Conservation (phyloP, 148 eudicot species). For the Cornus florida region DNA sequence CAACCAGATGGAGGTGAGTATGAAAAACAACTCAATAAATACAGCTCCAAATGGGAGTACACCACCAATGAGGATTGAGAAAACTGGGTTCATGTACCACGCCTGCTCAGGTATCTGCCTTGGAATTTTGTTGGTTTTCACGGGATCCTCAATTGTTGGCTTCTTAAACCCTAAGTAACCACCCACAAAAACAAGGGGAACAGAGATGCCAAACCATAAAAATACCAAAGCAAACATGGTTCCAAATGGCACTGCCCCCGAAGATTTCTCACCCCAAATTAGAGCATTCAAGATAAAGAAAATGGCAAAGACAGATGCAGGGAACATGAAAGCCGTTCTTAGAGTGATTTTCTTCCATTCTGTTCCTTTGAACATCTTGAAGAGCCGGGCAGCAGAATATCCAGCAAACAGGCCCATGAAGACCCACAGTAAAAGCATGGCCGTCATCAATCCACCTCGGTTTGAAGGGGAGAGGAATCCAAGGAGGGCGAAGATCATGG, state of each 20-base stretch:
- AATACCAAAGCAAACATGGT: conserved; percentile 59
- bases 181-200: conserved; percentile 57
- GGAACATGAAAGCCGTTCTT: conserved; percentile 49
- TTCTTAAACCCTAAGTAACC: conserved; percentile 45
- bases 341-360: conserved; percentile 55
- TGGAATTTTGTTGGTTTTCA: conserved; percentile 53
- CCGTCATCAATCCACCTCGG: conserved; percentile 60
- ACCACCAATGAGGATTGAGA: conserved; percentile 53
- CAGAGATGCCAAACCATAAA: conserved; percentile 55
- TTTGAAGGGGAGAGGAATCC: conserved; percentile 60
- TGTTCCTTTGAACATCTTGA: conserved; percentile 53
- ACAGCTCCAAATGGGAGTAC: conserved; percentile 63
- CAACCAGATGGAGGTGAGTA: conserved; percentile 59
- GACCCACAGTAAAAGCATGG: conserved; percentile 51
- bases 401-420: conserved; percentile 61
- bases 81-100: conserved; percentile 57
- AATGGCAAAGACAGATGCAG: conserved; percentile 34
- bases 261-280: conserved; percentile 59
- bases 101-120: conserved; percentile 60
- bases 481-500: conserved; percentile 52
- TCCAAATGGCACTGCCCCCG: conserved; percentile 58
- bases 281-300: conserved; percentile 48
- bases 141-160: conserved; percentile 53
- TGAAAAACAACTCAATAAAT: conserved; percentile 58
- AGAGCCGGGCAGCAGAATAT: conserved; percentile 44